Evolutionary conservation across 768 basidiomycete species (phyloP).

Genomic region (Lactifluus hygrophoroides): DNA sequence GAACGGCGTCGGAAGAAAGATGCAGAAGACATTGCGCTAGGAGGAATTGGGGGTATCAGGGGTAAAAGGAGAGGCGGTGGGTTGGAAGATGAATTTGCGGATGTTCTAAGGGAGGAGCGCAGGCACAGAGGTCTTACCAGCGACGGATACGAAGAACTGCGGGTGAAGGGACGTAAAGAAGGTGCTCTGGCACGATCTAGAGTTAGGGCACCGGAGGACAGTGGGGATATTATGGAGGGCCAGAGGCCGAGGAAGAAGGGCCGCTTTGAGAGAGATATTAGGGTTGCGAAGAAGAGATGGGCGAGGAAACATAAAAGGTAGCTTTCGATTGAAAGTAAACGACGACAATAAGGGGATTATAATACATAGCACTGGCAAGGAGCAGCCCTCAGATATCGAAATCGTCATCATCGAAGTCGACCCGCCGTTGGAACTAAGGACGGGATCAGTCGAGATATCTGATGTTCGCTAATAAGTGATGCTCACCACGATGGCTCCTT

Average conservation of each 20-base stretch:
- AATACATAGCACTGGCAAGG: not conserved
- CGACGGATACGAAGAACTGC: conserved; percentile 79
- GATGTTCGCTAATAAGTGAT: not conserved
- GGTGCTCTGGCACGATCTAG: conserved; percentile 54
- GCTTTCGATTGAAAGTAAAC: not conserved
- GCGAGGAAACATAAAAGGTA: conserved; percentile 14
- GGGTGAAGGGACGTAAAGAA: conserved; percentile 56
- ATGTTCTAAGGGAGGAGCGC: conserved; percentile 58
- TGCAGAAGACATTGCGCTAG: conserved; percentile 83
- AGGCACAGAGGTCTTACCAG: conserved; percentile 32
- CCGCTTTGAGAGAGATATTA: conserved; percentile 38
- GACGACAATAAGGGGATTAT: not conserved
- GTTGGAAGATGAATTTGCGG: conserved; percentile 78
- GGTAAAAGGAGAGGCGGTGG: conserved; percentile 57
- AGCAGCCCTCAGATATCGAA: conserved; percentile 24
- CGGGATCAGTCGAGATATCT: not conserved
- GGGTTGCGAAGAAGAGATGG: conserved; percentile 28
- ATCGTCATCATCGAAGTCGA: conserved; percentile 26
- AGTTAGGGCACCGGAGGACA: conserved; percentile 27
- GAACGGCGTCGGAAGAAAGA: conserved; percentile 60
- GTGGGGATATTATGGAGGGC: conserved; percentile 26
- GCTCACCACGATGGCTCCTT: conserved; percentile 34
- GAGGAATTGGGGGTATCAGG: conserved; percentile 45
- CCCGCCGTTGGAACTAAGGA: conserved; percentile 22
- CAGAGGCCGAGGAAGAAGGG: conserved; percentile 32